Percentiles rank a stretch among this genome's conserved stretches.
Evolutionary conservation across 1,284 basidiomycete species (phyloP).

Genomic region (Moesziomyces aphidis): DNA sequence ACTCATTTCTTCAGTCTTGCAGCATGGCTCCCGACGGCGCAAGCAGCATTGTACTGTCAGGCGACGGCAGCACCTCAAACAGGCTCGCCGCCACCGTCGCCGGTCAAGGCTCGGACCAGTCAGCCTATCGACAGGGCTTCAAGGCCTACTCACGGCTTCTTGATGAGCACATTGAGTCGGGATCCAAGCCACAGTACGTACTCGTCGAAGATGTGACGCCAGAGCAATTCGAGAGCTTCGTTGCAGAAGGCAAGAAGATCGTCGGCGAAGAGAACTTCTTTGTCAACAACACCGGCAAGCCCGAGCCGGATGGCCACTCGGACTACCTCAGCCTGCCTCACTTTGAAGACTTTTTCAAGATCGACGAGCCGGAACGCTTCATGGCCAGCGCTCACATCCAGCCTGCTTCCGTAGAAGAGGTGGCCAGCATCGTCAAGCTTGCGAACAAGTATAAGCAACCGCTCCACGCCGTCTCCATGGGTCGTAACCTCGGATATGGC

Average conservation of each 20-base stretch:
- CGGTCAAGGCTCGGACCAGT: conserved; percentile 1
- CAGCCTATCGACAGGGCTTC: not conserved
- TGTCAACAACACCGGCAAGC: too few relatives aligned
- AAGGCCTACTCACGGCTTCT: not conserved
- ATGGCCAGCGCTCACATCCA: conserved; percentile 16
- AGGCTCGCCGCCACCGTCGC: conserved; percentile 15
- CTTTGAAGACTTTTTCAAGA: conserved; percentile 11
- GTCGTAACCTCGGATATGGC: conserved; percentile 56
- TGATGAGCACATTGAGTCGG: not conserved
- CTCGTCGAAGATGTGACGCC: too few relatives aligned
- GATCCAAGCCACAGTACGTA: too few relatives aligned
- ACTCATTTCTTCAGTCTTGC: too few relatives aligned
- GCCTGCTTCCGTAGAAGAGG: conserved; percentile 30
- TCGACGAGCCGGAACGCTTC: conserved; percentile 15
- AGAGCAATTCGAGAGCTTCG: too few relatives aligned
- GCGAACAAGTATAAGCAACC: conserved; percentile 50
- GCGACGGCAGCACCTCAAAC: conserved; percentile 6
- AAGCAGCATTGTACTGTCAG: conserved; percentile 3
- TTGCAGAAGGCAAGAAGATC: too few relatives aligned
- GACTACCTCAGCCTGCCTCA: too few relatives aligned
- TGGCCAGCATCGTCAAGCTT: conserved; percentile 32
- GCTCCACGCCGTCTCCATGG: conserved; percentile 44
- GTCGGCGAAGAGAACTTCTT: too few relatives aligned
- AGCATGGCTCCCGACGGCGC: not conserved
- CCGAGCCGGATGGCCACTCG: too few relatives aligned